These are phyloP conservation scores for Fusarium sp. DNA, from an alignment of 2,329 filamentous ascomycete genomes.

Conservation along the genomic window DNA sequence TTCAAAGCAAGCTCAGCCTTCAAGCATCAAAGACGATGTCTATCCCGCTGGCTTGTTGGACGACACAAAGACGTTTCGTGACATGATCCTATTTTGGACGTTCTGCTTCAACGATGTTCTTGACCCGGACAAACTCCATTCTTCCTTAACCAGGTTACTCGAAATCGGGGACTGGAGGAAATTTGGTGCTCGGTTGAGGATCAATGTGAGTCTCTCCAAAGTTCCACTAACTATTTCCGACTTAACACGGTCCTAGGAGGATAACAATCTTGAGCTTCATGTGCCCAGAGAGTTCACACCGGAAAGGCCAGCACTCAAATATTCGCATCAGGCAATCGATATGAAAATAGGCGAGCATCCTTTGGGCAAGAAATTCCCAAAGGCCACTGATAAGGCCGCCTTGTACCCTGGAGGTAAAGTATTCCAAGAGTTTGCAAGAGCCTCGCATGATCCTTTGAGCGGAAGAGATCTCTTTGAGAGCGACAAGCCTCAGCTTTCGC, in stretches of 20 bases:
- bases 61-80: conserved; percentile 2
- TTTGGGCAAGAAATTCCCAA: conserved; percentile 52
- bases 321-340: conserved; percentile 52
- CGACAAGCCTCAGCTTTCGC: conserved; percentile 58
- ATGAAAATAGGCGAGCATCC: conserved; percentile 56
- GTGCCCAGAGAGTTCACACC: conserved; percentile 47
- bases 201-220: conserved; percentile 29
- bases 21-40: conserved; percentile 4
- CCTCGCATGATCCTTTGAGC: conserved; percentile 29
- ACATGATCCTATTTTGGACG: conserved; percentile 40
- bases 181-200: conserved; percentile 55
- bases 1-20: neutral
- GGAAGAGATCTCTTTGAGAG: conserved; percentile 54
- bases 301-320: conserved; percentile 54
- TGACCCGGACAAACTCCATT: conserved; percentile 53
- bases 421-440: conserved; percentile 33
- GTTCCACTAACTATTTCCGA: neutral
- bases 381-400: conserved; percentile 30
- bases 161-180: conserved; percentile 59
- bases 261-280: conserved; percentile 49
- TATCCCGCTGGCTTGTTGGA: conserved; percentile 10
- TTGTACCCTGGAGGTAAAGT: conserved; percentile 24
- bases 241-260: conserved; percentile 10
- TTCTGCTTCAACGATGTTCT: conserved; percentile 60
- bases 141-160: conserved; percentile 52